These are phyloP conservation scores for Monilinia aucupariae DNA, from an alignment of 2,329 filamentous ascomycete species.

Conservation along the genomic window DNA sequence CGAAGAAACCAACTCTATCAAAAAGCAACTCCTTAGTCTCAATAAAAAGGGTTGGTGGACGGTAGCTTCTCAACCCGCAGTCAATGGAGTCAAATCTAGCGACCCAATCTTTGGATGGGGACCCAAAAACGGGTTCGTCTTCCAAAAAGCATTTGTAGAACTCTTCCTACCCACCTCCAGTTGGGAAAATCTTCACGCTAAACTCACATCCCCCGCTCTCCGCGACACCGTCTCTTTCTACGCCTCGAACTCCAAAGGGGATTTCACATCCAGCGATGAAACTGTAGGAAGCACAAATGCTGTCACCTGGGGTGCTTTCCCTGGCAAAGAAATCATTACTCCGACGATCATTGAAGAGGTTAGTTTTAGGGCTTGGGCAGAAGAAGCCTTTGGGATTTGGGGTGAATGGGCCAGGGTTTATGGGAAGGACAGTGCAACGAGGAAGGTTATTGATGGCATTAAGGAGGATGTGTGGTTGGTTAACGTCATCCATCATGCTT, in stretches of 20 bases:
- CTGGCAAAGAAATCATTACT: slow-evolving; percentile 90
- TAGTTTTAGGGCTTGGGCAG: slow-evolving; percentile 87
- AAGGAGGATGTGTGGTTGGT: slow-evolving; percentile 78
- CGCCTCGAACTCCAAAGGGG: slow-evolving; percentile 71
- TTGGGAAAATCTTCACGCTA: slow-evolving; percentile 61
- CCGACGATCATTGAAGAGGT: slow-evolving; percentile 96
- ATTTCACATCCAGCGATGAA: slow-evolving; percentile 65
- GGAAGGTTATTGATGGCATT: slow-evolving; percentile 62
- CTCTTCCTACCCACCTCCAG: slow-evolving; percentile 77
- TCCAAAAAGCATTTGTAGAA: slow-evolving; percentile 97
- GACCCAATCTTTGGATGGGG: slow-evolving; percentile 90
- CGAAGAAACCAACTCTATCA: slow-evolving; percentile 78
- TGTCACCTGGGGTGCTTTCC: slow-evolving; percentile 95
- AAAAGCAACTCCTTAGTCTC: slow-evolving; percentile 65
- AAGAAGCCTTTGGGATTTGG: slow-evolving; percentile 96
- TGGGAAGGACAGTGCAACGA: slow-evolving; percentile 58
- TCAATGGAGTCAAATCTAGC: slow-evolving; percentile 74
- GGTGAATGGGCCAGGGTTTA: slow-evolving; percentile 89
- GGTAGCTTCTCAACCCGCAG: slow-evolving; percentile 87
- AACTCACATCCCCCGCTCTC: slow-evolving; percentile 52
- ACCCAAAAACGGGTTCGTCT: slow-evolving; percentile 85
- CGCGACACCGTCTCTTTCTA: slow-evolving; percentile 77
- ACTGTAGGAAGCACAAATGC: slow-evolving; percentile 65
- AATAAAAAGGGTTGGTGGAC: slow-evolving; percentile 92
- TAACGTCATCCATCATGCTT: slow-evolving; percentile 82